Evolutionary conservation across 352 stramenopile genomes (phyloP), one percentile per base, ranked within the genome.

Genomic region (Aphanomyces invadans): DNA sequence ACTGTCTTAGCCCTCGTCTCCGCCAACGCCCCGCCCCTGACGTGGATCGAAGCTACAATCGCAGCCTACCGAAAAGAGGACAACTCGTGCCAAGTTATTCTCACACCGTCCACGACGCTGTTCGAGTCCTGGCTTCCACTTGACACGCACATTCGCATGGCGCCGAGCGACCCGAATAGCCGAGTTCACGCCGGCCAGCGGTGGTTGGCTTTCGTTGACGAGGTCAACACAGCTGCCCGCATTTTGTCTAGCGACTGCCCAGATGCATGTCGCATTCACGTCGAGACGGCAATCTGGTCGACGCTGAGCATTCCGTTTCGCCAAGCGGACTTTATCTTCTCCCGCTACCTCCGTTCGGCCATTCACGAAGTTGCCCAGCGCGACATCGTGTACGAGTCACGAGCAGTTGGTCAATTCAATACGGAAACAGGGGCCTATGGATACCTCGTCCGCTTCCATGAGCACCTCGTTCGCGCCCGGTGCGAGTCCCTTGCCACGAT

Each of bases 271-370:
- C 45, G 45, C 1, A 17, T 12, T 44, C 38, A 42, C 19, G 29
- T 67, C 31, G 42, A 55, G 25, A 11, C 19, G 15, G 28, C 11
- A 11, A 23, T 67, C 23, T 67, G 60, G 60, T 11, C 28, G 15
- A 23, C 60, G 5, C 10, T 67, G n/a, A 28, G 15, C 3, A 9
- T 28, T 11, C 31, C 26, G 2, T 42, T 67, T 10, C 60, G 49
- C 19, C 39, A n/a, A 2, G 46, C 46, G 23, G 42, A 57, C 49
- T 67, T 57, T 31, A 67, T 67, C 49, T 67, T 67, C 44, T 67
- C 60, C 1, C 45, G 60, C 17, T 67, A 67, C 32, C 25, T 67
- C 9, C 60, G 60, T 19, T 45, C 60, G 9, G 45, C 33, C 15
- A n/a, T 67, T n/a, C 60, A 57, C 23, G 23, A 29, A 10, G 49